A percentile compares a stretch with the other conserved stretches of the same genome.
Conservation (phyloP, 495 filamentous ascomycete genomes). For the Rhizodiscina lignyota region DNA sequence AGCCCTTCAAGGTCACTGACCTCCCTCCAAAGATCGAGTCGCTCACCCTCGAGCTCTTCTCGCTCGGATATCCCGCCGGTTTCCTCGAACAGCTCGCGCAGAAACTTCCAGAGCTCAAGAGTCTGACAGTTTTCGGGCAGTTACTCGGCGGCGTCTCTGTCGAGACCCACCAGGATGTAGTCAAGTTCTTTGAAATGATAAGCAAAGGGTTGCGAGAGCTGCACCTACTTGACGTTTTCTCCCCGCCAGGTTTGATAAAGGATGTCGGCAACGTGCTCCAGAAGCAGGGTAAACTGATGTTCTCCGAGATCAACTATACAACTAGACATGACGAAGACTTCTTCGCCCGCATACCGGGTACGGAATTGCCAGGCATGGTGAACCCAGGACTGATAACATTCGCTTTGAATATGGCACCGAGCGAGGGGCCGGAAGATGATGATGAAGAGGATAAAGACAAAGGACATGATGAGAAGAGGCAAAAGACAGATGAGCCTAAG, state of each 20-base stretch:
- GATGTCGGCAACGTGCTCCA: conserved; percentile 5
- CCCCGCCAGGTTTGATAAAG: conserved; percentile 15
- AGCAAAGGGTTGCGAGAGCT: conserved; percentile 16
- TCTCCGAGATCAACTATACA: conserved; percentile 21
- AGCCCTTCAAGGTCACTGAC: conserved; percentile 7
- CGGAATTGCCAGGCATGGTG: conserved; percentile 12
- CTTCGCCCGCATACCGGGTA: conserved; percentile 12
- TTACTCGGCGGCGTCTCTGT: conserved; percentile 22
- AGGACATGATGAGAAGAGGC: neutral
- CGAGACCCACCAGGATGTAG: conserved; percentile 17
- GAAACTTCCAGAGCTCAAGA: conserved; percentile 17
- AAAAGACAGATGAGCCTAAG: neutral
- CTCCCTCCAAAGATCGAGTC: conserved; percentile 14
- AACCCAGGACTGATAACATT: conserved; percentile 15
- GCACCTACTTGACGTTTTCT: conserved; percentile 26
- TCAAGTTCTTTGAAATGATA: conserved; percentile 16
- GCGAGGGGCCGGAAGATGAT: conserved; percentile 10
- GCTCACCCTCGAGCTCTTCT: conserved; percentile 28
- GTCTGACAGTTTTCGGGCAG: conserved; percentile 21
- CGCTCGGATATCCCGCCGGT: conserved; percentile 23
- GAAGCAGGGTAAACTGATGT: conserved; percentile 11
- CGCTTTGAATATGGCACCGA: conserved; percentile 13
- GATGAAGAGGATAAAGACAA: conserved; percentile 9
- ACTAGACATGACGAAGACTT: conserved; percentile 21
- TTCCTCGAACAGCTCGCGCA: conserved; percentile 18